Base-by-base conservation (phyloP, 805 yeast genomes). In the Pichia ethanolica region DNA sequence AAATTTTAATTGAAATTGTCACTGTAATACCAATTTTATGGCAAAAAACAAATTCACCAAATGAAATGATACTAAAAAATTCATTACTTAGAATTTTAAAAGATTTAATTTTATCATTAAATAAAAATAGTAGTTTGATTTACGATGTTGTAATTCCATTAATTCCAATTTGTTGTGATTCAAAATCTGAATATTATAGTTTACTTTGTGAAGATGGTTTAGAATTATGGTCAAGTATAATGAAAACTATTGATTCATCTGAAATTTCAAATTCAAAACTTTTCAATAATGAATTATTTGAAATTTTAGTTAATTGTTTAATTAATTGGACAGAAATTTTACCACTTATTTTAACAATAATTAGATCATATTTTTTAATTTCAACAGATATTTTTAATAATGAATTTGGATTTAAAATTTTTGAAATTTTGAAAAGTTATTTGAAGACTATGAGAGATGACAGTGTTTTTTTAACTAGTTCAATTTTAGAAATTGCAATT, bases 141-240 rank as follows among this genome's bases (percentile, higher is more conserved):
- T 64, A 82, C 73, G 66, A 72, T 4, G 77, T 84, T 33, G 74
- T 84, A 0, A 57, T 87, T 11, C 93, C 95, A 0, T 67, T 88
- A 51, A 72, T 89, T 28, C 67, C 70, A 11, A 66, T 71, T 7
- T 77, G 84, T 43, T 83, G 93, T 58, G 81, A 86, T 55, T 75
- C 82, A 1, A 69, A 71, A 25, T 77, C 89, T 0, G 74, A 74
- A 26, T 71, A 69, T 46, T 76, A 78, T 51, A 68, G 77, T 2
- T 69, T 86, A 47, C 64, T 90, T 9, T 74, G 83, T 20, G 97
- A 90, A 61, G 97, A 90, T 67, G 96, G 95, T 0, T 81, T 78
- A 60, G 95, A 88, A 49, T 70, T 90, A 39, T 89, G 96, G 96
- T 70, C 77, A n/a, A 72, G 83, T 1, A 63, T 86, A 2, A 62